A percentile compares a stretch with the other conserved stretches of the same genome.
These are phyloP conservation scores for Dispira simplex DNA, from an alignment of 192 early-diverging fungal species.

Conservation along the genomic window DNA sequence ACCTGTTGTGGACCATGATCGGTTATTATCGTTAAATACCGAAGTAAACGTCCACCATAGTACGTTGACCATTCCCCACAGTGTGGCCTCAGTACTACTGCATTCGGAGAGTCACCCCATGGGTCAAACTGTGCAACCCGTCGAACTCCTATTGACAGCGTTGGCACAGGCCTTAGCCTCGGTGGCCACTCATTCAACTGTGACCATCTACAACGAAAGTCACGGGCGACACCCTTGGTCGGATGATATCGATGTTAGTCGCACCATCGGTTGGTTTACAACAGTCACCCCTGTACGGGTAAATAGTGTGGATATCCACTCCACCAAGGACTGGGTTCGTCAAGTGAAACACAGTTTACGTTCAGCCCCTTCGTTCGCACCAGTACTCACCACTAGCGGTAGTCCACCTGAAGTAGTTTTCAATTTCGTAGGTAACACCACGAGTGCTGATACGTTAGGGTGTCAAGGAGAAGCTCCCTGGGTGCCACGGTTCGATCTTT, in stretches of 20 bases:
- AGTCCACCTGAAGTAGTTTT: neutral
- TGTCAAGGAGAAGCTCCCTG: neutral
- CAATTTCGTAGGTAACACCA: neutral
- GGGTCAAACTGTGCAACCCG: neutral
- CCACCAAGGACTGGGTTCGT: neutral
- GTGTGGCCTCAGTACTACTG: neutral
- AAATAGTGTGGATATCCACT: neutral
- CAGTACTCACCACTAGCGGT: neutral
- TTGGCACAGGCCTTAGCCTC: neutral
- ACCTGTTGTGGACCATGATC: neutral
- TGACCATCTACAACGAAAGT: constrained; percentile 1
- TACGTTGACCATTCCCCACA: no score
- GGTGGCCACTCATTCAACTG: neutral
- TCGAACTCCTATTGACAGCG: neutral
- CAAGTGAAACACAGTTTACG: neutral
- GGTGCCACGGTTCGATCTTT: neutral
- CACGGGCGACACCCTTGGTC: constrained; percentile 12
- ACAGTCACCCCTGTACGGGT: neutral
- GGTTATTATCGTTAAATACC: neutral
- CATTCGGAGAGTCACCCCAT: neutral
- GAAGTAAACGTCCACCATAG: neutral
- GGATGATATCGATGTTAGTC: neutral
- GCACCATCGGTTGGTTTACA: neutral
- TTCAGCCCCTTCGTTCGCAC: neutral
- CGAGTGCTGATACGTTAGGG: neutral